These are phyloP conservation scores for Podaxis sp. DNA, from an alignment of 768 basidiomycete genomes.

Conservation along the genomic window DNA sequence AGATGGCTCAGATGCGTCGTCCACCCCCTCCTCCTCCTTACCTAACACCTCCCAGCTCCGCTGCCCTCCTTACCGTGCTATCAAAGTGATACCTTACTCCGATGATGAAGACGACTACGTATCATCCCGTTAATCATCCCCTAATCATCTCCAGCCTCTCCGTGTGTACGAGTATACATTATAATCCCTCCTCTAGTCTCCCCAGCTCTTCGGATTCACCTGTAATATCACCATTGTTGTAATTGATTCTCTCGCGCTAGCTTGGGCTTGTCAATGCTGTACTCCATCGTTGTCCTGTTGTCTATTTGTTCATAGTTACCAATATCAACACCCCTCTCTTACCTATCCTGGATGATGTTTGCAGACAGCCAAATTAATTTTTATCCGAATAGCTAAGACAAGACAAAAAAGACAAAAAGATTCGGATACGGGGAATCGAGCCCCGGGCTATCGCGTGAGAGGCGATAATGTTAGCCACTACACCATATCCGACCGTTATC, in stretches of 20 bases:
- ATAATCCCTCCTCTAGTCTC: background rate
- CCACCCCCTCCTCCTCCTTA: slow-evolving; percentile 22
- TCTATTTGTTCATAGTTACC: background rate
- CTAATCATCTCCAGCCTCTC: background rate
- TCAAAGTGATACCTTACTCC: slow-evolving; percentile 44
- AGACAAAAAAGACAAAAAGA: background rate
- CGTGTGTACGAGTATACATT: background rate
- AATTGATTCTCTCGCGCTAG: background rate
- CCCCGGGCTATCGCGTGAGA: slow-evolving; percentile 18
- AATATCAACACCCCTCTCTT: background rate
- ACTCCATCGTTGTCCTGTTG: background rate
- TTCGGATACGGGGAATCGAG: slow-evolving; percentile 14
- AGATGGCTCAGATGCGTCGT: slow-evolving; percentile 31
- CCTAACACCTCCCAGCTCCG: slow-evolving; percentile 19
- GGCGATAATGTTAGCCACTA: slow-evolving; percentile 23
- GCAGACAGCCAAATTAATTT: background rate
- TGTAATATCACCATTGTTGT: background rate
- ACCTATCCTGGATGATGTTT: background rate
- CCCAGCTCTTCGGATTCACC: background rate
- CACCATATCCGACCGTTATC: slow-evolving; percentile 19
- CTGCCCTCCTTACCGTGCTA: slow-evolving; percentile 37
- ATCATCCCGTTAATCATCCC: slow-evolving; percentile 32
- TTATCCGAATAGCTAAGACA: background rate
- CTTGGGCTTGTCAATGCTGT: background rate
- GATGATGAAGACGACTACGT: slow-evolving; percentile 41